A percentile compares a stretch with the other conserved stretches of the same genome.
These are phyloP conservation scores for Talaromyces ruber DNA, from an alignment of 495 filamentous ascomycete species.

Conservation along the genomic window DNA sequence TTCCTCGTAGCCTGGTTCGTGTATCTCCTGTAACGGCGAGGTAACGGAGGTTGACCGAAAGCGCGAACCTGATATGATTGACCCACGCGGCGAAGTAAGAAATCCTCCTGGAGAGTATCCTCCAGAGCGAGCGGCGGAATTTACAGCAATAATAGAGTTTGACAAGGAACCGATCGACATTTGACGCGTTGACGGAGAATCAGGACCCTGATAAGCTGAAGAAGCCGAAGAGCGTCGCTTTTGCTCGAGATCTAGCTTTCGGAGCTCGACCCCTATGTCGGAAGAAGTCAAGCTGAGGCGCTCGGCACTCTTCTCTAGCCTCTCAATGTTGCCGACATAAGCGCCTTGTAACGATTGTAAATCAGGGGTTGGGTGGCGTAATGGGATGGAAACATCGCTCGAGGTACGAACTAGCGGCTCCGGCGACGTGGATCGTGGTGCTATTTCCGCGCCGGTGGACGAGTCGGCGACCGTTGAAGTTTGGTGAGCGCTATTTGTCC, in stretches of 20 bases:
- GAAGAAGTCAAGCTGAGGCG: conserved; percentile 69
- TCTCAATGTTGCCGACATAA: conserved; percentile 69
- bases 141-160: conserved; percentile 62
- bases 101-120: conserved; percentile 65
- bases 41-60: conserved; percentile 52
- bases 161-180: conserved; percentile 43
- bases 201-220: conserved; percentile 38
- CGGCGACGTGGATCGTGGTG: conserved; percentile 18
- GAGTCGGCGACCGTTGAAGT: neutral
- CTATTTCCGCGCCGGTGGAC: neutral
- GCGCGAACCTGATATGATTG: conserved; percentile 46
- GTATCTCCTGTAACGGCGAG: conserved; percentile 40
- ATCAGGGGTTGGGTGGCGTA: conserved; percentile 72
- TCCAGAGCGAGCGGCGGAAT: conserved; percentile 54
- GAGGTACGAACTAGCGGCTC: conserved; percentile 51
- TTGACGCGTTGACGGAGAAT: conserved; percentile 42
- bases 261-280: conserved; percentile 72
- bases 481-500: neutral
- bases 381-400: conserved; percentile 44
- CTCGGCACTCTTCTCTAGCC: conserved; percentile 75
- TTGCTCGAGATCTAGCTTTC: conserved; percentile 68
- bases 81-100: conserved; percentile 56
- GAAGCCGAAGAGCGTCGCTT: conserved; percentile 42
- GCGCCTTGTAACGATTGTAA: conserved; percentile 64
- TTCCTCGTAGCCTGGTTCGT: conserved; percentile 40